A percentile compares a stretch with the other conserved stretches of the same genome.
phyloP scores from a whole-genome alignment of 345 rosid species.

The Pistacia integerrima region DNA sequence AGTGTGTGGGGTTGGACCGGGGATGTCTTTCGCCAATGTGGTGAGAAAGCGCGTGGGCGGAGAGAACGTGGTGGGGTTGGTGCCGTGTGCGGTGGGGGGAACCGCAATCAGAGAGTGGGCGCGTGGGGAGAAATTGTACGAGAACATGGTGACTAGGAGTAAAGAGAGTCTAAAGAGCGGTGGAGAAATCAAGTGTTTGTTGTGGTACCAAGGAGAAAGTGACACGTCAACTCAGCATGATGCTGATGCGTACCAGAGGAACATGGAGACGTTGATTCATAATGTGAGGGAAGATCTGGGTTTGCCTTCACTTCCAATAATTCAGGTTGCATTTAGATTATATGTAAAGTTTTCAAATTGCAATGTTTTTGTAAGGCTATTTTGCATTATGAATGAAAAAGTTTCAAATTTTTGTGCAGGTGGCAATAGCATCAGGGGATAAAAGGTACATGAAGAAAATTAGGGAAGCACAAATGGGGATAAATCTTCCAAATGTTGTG shows the following conservation, averaged over 20 bases:
- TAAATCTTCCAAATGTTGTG: constrained; percentile 54
- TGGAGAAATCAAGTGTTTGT: constrained; percentile 69
- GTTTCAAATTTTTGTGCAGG: constrained; percentile 37
- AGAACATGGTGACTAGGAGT: constrained; percentile 68
- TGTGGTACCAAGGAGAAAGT: constrained; percentile 97
- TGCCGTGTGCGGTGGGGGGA: constrained; percentile 90
- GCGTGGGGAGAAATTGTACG: constrained; percentile 68
- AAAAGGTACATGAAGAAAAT: constrained; percentile 58
- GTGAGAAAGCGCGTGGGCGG: constrained; percentile 31
- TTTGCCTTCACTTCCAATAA: constrained; percentile 73
- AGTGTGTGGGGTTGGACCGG: constrained; percentile 85
- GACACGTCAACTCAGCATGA: constrained; percentile 55
- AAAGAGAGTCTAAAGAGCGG: constrained; percentile 56
- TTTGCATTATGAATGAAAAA: too few species aligned
- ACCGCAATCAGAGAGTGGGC: constrained; percentile 85
- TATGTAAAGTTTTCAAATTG: too few species aligned
- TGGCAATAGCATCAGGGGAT: constrained; percentile 79
- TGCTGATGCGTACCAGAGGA: constrained; percentile 59
- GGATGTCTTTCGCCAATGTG: constrained; percentile 79
- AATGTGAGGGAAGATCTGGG: constrained; percentile 67
- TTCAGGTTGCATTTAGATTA: constrained; percentile 47
- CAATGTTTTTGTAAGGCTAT: too few species aligned
- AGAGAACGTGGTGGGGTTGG: constrained; percentile 51
- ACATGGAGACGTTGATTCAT: constrained; percentile 56
- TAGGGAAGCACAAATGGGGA: constrained; percentile 68